Conservation (phyloP, 1,284 basidiomycete genomes). For the Sparassis latifolia region DNA sequence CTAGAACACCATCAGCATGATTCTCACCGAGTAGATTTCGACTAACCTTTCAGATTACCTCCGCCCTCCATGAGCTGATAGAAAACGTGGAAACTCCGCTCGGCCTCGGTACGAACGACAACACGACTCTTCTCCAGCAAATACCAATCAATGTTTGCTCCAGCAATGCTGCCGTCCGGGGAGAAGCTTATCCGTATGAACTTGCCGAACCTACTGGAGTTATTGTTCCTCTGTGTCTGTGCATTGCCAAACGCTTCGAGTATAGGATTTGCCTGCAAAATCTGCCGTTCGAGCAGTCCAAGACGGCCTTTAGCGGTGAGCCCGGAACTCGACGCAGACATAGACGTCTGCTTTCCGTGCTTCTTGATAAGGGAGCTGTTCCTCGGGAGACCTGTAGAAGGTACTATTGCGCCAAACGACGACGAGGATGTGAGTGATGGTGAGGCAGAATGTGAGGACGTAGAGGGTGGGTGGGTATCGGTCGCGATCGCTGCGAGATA, state of each 20-base stretch:
- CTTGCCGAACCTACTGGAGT: conserved; percentile 98
- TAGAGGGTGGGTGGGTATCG: conserved; percentile 54
- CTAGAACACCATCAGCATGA: conserved; percentile 29
- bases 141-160: conserved; percentile 99
- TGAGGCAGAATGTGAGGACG: conserved; percentile 55
- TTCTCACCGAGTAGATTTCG: not conserved
- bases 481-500: conserved; percentile 97
- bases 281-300: conserved; percentile 92
- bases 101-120: conserved; percentile 80
- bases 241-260: conserved; percentile 99
- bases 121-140: conserved; percentile 97
- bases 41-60: conserved; percentile 56
- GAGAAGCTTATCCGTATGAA: conserved; percentile 97
- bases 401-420: conserved; percentile 43
- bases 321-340: conserved; percentile 37
- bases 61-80: conserved; percentile 83
- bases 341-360: conserved; percentile 28
- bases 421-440: conserved; percentile 39
- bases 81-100: conserved; percentile 96
- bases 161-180: conserved; percentile 90
- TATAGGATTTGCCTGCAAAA: conserved; percentile 97
- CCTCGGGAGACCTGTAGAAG: conserved; percentile 53
- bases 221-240: conserved; percentile 98
- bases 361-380: conserved; percentile 41
- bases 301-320: conserved; percentile 62